A percentile compares a stretch with the other conserved stretches of the same genome.
These are phyloP conservation scores for Raddia distichophylla DNA, from an alignment of 176 grass and related monocot genomes.

Conservation along the genomic window DNA sequence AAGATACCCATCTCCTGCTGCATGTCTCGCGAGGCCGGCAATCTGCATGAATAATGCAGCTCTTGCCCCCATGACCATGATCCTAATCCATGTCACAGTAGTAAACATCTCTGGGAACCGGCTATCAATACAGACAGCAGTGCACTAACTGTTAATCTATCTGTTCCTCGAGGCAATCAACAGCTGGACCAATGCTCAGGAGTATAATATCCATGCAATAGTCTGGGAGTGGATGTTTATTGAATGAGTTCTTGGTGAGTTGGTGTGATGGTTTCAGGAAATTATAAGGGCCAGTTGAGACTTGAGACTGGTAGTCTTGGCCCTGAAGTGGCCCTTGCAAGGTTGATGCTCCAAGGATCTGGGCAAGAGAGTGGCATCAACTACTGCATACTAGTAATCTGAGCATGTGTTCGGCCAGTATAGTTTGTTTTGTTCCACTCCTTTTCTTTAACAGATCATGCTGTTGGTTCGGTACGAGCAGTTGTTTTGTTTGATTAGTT, in stretches of 20 bases:
- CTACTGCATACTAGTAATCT: neutral
- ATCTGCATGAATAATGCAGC: constrained; percentile 8
- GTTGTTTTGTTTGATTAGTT: neutral
- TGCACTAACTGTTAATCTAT: neutral
- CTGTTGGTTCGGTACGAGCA: constrained; percentile 15
- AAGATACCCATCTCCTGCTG: constrained; percentile 44
- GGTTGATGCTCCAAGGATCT: constrained; percentile 35
- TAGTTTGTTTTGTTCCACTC: neutral
- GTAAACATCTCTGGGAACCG: neutral
- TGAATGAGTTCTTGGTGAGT: neutral
- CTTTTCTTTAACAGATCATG: neutral
- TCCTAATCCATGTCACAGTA: constrained; percentile 11
- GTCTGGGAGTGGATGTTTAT: neutral
- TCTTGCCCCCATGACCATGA: constrained; percentile 4
- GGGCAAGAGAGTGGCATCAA: constrained; percentile 2
- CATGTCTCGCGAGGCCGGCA: constrained; percentile 29
- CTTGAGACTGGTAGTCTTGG: neutral
- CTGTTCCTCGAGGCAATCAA: constrained; percentile 18
- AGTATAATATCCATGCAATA: neutral
- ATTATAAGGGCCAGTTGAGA: neutral
- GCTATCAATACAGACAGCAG: neutral
- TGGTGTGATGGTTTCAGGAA: neutral
- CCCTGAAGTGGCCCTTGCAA: constrained; percentile 25
- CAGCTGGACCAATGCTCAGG: constrained; percentile 1
- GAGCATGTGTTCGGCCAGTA: neutral